Evolutionary conservation across 805 yeast species (phyloP).

Genomic region (Yarrowia sp.): DNA sequence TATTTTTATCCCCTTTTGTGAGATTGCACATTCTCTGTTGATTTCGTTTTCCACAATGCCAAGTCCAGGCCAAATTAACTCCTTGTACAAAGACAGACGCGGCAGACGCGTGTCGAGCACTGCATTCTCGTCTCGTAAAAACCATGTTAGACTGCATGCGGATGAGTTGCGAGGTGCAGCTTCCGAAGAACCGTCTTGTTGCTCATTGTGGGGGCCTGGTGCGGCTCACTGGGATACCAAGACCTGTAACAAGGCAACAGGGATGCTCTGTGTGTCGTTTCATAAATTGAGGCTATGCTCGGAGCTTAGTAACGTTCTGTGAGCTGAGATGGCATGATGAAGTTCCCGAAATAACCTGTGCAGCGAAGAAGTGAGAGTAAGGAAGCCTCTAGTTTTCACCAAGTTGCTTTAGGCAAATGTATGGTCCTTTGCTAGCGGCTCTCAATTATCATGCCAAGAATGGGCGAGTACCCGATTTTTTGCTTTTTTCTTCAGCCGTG

Average conservation of each 20-base stretch:
- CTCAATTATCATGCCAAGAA: too few species aligned
- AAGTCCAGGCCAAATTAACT: not conserved
- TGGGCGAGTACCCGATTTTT: too few species aligned
- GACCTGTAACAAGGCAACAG: too few species aligned
- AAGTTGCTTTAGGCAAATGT: too few species aligned
- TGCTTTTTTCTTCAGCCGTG: too few species aligned
- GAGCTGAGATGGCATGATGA: too few species aligned
- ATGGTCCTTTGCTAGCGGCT: too few species aligned
- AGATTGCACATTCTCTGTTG: not conserved
- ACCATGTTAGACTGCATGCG: not conserved
- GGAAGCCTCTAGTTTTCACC: too few species aligned
- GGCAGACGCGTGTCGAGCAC: not conserved
- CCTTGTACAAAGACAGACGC: not conserved
- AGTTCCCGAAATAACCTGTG: too few species aligned
- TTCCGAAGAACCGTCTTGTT: not conserved
- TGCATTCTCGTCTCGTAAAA: not conserved
- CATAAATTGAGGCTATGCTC: not conserved
- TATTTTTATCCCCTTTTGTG: not conserved
- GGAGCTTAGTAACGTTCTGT: not conserved
- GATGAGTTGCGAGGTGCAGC: not conserved
- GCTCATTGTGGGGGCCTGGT: not conserved
- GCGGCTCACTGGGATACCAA: not conserved
- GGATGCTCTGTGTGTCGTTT: too few species aligned
- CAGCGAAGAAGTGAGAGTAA: too few species aligned
- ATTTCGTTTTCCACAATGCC: not conserved